Evolutionary conservation across 2,329 filamentous ascomycete genomes (phyloP).

Genomic region (Botrytis aclada): DNA sequence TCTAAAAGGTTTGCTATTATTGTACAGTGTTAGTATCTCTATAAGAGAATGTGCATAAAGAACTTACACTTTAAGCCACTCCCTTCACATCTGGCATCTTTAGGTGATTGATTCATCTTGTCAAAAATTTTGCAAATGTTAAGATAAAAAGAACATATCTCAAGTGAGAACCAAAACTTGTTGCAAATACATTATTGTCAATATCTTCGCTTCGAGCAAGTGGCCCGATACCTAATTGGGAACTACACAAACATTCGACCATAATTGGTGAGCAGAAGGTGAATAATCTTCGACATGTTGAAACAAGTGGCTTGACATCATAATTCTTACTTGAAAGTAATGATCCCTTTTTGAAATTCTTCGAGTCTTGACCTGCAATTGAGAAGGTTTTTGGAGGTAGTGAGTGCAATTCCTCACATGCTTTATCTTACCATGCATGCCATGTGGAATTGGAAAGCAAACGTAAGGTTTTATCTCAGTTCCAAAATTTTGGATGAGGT

Average conservation of each 20-base stretch:
- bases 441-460: background rate
- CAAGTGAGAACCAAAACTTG: background rate
- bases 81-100: background rate
- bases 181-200: background rate
- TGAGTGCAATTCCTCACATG: background rate
- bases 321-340: background rate
- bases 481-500: background rate
- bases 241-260: background rate
- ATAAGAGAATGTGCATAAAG: background rate
- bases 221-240: background rate
- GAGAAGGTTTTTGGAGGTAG: too few relatives aligned
- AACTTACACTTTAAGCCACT: background rate
- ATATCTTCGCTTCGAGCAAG: background rate
- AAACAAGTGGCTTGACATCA: background rate
- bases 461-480: background rate
- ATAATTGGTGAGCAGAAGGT: background rate
- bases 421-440: background rate
- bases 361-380: background rate
- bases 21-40: background rate
- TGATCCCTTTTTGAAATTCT: background rate
- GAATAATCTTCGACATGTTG: background rate
- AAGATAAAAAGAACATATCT: background rate
- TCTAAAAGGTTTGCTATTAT: background rate
- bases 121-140: background rate
- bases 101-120: constrained; percentile 1